Evolutionary conservation across 768 basidiomycete species (phyloP).

Genomic region (Tylopilus felleus): DNA sequence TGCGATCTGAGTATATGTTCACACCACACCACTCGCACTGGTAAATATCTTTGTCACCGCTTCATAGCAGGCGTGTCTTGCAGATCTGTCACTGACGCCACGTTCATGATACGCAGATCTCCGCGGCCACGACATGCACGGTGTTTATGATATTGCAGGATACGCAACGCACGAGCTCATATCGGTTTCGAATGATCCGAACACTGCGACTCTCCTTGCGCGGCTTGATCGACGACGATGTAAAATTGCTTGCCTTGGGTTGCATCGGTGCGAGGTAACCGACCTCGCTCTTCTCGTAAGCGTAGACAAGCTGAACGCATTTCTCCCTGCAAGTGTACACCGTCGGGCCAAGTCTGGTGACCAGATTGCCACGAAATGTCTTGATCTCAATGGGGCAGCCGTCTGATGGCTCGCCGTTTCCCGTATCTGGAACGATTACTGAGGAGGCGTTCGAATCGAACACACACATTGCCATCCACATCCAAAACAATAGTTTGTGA

Average conservation of each 20-base stretch:
- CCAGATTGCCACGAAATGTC: too few species aligned
- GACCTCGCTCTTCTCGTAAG: background rate
- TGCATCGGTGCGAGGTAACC: conserved; percentile 33
- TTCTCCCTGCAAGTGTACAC: conserved; percentile 25
- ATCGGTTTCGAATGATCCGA: background rate
- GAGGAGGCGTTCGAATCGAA: conserved; percentile 23
- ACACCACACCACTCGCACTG: conserved; percentile 13
- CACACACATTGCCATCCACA: conserved; percentile 15
- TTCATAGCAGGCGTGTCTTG: conserved; percentile 28
- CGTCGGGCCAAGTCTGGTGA: too few species aligned
- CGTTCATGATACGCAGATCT: conserved; percentile 14
- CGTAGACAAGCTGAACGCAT: background rate
- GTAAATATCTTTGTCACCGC: conserved; percentile 28
- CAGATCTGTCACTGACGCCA: conserved; percentile 29
- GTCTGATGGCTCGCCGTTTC: too few species aligned
- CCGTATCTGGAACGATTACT: conserved; percentile 26
- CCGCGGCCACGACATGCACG: conserved; percentile 12
- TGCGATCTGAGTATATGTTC: background rate
- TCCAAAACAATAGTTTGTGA: conserved; percentile 24
- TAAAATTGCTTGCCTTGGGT: conserved; percentile 37
- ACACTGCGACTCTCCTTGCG: background rate
- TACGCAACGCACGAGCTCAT: conserved; percentile 31
- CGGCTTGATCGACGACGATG: conserved; percentile 26
- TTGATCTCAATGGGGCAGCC: too few species aligned
- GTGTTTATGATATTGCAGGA: conserved; percentile 21